Base-by-base conservation (phyloP, 768 basidiomycete genomes). In the Mycena epipterygia region DNA sequence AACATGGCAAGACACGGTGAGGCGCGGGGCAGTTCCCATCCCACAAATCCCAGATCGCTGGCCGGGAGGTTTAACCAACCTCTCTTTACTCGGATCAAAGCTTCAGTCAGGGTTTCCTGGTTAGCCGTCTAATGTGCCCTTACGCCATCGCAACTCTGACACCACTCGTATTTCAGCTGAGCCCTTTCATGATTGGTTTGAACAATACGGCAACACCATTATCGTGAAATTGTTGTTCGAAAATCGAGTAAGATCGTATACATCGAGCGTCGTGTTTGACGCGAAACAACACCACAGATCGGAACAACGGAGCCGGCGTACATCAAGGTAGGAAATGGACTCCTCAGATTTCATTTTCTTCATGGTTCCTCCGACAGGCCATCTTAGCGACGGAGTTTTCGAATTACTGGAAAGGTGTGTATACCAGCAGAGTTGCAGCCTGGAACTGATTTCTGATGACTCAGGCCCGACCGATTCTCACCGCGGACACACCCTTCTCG, bases 271-370 rank as follows among this genome's bases (percentile, higher is more conserved):
- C 46, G 11, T 29, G 21, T 11, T 30, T 52, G 19, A 23, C 35
- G 23, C 12, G 19, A 29, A 16, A 19, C 1, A 25, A 13, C 6
- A 23, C 29, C 23, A 21, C 23, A 86, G 85, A 75, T 85, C 29
- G 67, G 76, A 46, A 85, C 84, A 0, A 66, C 39, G 0, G 84
- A 85, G 48, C 84, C 84, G 5, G 83, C 84, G 30, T 73, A 85
- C 27, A 67, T 83, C 75, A 84, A 86, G 78, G 85, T 80, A 32
- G 8, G 74, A 25, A 5, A 14, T 7, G 5, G 8, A 1, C 17
- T 8, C 25, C 32, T 67, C 17, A 16, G 8, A 16, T 3, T 19
- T 32, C n/a, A 8, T 25, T 19, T 25, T 35, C 21, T 23, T 13
- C 35, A 4, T 1, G n/a, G 42, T 57, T 14, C 17, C 27, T 46